Evolutionary conservation across 768 basidiomycete species (phyloP), one percentile per base, ranked within the genome.

Genomic region (Cystobasidium ongulense): DNA sequence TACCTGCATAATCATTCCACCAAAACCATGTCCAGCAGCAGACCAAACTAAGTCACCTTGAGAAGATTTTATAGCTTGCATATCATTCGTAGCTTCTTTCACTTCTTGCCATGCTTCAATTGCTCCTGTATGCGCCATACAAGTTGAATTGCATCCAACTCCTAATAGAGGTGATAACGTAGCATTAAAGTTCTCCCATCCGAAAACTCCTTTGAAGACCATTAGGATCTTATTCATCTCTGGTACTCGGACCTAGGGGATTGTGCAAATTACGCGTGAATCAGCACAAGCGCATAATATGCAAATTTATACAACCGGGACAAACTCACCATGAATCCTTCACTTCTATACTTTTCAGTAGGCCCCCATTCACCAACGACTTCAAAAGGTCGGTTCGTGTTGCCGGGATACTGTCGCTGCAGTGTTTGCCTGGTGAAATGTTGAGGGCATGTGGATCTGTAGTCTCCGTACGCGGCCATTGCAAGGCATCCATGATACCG

Each of bases 221-320:
- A 66, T 66, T 11, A 75, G 74, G 35, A 75, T 75, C 43, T 75
- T 75, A 43, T 75, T 75, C 74, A 75, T 75, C 50, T 75, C 70
- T n/a, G 72, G 57, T 33, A 75, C 74, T 33, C 73, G 53, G 29
- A 50, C 46, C 46, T 50, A n/a, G 10, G 39, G 18, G 18, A 41
- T 18, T 8, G 39, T 8, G 18, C 7, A 41, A 41, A n/a, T n/a
- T n/a, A n/a, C n/a, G n/a, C n/a, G n/a, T n/a, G n/a, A n/a, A n/a
- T n/a, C n/a, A n/a, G n/a, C n/a, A n/a, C n/a, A n/a, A n/a, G n/a
- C n/a, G n/a, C n/a, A n/a, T n/a, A n/a, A n/a, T n/a, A n/a, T n/a
- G n/a, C 39, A 18, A 41, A 41, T 8, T 8, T 7, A 41, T 8
- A 41, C 18, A 18, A 7, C 8, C 39, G 39, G 39, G 8, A 41